These are phyloP conservation scores for Astragalus glycyphyllos DNA, from an alignment of 306 rosid genomes.

Conservation along the genomic window DNA sequence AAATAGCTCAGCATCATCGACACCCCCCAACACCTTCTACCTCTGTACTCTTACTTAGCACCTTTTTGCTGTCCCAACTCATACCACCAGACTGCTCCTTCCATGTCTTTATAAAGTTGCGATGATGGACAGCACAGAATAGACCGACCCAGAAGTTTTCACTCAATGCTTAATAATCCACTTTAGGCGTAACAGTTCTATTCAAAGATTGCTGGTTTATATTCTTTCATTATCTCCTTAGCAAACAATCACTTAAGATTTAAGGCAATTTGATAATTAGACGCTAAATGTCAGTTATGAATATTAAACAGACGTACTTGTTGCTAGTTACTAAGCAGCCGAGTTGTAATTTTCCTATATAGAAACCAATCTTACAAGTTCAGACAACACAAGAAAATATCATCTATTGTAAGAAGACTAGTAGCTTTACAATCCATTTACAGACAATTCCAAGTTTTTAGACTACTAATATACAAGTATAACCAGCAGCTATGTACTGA, in stretches of 20 bases:
- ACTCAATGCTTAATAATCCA: not conserved
- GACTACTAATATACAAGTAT: conserved; percentile 32
- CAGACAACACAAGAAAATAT: conserved; percentile 22
- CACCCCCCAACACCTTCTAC: no score
- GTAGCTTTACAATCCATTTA: conserved; percentile 9
- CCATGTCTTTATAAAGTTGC: not conserved
- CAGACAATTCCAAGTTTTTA: not conserved
- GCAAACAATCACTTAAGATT: no score
- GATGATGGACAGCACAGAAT: conserved; percentile 5
- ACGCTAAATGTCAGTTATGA: conserved; percentile 10
- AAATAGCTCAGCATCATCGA: no score
- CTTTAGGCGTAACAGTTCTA: not conserved
- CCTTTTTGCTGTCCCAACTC: no score
- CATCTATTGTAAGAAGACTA: conserved; percentile 13
- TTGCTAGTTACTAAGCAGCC: not conserved
- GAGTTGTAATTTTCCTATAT: conserved; percentile 13
- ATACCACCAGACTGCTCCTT: no score
- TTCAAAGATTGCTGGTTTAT: conserved; percentile 23
- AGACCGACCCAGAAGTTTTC: not conserved
- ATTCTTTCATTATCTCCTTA: conserved; percentile 9
- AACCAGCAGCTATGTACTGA: conserved; percentile 29
- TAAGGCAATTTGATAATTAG: no score
- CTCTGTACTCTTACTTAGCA: no score
- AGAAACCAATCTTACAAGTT: conserved; percentile 26
- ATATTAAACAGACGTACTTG: not conserved